These are phyloP conservation scores for Fusarium tricinctum DNA, from an alignment of 2,329 filamentous ascomycete species.

Conservation along the genomic window DNA sequence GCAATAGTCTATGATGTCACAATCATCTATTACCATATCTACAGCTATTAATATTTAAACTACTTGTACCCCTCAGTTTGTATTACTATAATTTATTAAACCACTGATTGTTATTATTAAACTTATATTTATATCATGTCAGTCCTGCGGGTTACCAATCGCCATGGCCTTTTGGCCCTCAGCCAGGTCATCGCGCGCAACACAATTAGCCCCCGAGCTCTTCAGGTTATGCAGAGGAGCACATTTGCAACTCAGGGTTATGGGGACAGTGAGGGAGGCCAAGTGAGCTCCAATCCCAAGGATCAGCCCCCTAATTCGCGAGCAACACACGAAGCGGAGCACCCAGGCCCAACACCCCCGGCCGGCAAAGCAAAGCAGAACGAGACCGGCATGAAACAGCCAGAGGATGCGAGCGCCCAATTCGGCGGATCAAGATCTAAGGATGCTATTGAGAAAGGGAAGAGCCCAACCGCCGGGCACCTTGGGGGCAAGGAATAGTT, in stretches of 20 bases:
- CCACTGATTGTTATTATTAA: not conserved
- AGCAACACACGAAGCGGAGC: slow-evolving; percentile 9
- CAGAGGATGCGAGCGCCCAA: slow-evolving; percentile 14
- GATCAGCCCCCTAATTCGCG: not conserved
- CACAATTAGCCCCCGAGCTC: not conserved
- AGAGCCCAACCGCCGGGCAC: slow-evolving; percentile 5
- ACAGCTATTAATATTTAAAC: not conserved
- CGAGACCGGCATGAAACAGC: not conserved
- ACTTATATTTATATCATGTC: not conserved
- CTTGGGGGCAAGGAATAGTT: slow-evolving; percentile 12
- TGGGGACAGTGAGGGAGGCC: slow-evolving; percentile 1
- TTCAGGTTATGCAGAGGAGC: not conserved
- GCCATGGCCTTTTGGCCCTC: not conserved
- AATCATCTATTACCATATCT: not conserved
- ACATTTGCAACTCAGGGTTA: slow-evolving; percentile 2
- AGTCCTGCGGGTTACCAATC: not conserved
- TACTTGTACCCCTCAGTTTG: not conserved
- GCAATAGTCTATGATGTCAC: slow-evolving; percentile 15
- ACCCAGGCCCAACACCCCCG: not conserved
- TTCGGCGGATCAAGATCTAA: slow-evolving; percentile 9
- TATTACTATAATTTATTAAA: not conserved
- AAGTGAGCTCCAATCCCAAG: slow-evolving; percentile 3
- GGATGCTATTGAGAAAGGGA: slow-evolving; percentile 15
- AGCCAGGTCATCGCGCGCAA: not conserved
- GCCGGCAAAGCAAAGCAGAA: not conserved